Percentiles rank a stretch among this genome's conserved stretches.
phyloP scores from a whole-genome alignment of 2,329 filamentous ascomycete species.

The Aspergillus latus region DNA sequence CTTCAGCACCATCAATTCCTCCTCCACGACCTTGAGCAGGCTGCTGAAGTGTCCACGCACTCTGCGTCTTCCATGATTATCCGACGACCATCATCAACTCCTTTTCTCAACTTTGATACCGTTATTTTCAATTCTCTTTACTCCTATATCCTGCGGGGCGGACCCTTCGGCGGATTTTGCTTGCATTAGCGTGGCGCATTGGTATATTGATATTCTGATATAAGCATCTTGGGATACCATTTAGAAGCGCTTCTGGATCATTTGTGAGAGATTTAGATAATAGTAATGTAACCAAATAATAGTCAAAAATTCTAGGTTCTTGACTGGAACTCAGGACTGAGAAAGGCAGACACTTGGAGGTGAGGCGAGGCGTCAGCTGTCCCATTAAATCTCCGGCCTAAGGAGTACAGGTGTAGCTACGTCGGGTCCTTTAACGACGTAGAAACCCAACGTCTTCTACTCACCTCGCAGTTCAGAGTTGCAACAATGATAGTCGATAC shows the following conservation, averaged over 20 bases:
- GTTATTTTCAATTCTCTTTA: not conserved
- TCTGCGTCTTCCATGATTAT: too few species aligned
- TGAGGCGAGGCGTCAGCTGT: not conserved
- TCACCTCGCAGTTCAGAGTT: not conserved
- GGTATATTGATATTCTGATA: not conserved
- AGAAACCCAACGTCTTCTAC: not conserved
- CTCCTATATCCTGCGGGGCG: not conserved
- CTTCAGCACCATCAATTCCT: not conserved
- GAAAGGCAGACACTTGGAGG: not conserved
- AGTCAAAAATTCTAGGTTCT: not conserved
- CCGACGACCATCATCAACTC: too few species aligned
- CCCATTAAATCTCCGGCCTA: not conserved
- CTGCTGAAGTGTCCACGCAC: too few species aligned
- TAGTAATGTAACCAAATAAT: not conserved
- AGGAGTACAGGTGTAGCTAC: not conserved
- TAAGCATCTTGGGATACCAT: not conserved
- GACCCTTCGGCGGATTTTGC: not conserved
- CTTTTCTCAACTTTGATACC: not conserved
- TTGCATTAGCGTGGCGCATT: slow-evolving; percentile 15
- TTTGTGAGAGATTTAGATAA: not conserved
- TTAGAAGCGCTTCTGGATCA: not conserved
- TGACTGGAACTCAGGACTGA: too few species aligned
- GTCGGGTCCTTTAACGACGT: not conserved
- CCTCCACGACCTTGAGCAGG: not conserved
- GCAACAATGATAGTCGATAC: slow-evolving; percentile 33